Conservation (phyloP, 768 basidiomycete species). For the Pleurotus ostreatus region DNA sequence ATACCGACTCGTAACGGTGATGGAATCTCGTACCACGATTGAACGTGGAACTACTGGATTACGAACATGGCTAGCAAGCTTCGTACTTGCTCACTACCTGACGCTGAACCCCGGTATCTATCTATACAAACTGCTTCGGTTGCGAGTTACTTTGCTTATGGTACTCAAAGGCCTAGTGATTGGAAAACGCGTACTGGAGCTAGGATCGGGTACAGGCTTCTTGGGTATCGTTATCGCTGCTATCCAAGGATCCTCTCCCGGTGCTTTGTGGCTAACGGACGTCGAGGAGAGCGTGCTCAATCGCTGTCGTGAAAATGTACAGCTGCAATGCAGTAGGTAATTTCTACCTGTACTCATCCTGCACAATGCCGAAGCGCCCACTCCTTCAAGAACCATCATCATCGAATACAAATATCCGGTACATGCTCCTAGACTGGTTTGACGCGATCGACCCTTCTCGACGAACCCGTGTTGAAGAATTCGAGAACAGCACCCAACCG, state of each 20-base stretch:
- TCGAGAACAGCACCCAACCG: constrained; percentile 40
- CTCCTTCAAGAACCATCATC: constrained; percentile 50
- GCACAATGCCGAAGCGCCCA: neutral
- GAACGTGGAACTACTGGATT: constrained; percentile 78
- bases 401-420: constrained; percentile 39
- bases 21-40: constrained; percentile 71
- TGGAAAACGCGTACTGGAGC: constrained; percentile 54
- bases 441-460: constrained; percentile 40
- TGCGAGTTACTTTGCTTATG: constrained; percentile 9
- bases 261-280: constrained; percentile 55
- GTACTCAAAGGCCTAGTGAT: constrained; percentile 35
- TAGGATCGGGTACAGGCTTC: constrained; percentile 77
- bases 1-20: constrained; percentile 49
- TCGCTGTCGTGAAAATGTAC: constrained; percentile 56
- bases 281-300: constrained; percentile 57
- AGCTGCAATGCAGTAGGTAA: constrained; percentile 65
- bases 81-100: constrained; percentile 60
- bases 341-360: constrained; percentile 22
- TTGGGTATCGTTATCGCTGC: constrained; percentile 59
- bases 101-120: constrained; percentile 48
- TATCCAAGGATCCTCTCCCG: constrained; percentile 39
- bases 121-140: neutral
- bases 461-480: constrained; percentile 17
- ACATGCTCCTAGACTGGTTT: constrained; percentile 60
- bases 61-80: constrained; percentile 75